Evolutionary conservation across 345 rosid genomes (phyloP).

Genomic region (Crucihimalaya himalaica): DNA sequence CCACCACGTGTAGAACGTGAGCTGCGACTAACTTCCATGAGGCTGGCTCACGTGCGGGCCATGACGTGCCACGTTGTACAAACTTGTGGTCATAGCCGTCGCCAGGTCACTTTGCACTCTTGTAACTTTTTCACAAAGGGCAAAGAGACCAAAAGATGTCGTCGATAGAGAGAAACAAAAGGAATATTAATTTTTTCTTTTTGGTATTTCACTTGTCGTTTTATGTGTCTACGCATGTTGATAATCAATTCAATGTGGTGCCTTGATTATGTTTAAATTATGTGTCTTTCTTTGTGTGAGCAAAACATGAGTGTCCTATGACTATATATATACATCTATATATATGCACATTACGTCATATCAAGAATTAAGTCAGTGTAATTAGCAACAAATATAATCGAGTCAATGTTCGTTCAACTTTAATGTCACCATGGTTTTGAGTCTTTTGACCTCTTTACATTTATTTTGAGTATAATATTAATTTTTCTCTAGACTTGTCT

Average conservation of each 20-base stretch:
- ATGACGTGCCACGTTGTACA: conserved; percentile 33
- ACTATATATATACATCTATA: background rate
- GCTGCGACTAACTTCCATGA: conserved; percentile 35
- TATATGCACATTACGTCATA: background rate
- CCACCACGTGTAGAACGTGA: conserved; percentile 37
- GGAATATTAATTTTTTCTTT: conserved; percentile 6
- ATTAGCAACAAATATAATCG: background rate
- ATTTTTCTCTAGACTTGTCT: background rate
- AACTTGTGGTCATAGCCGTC: conserved; percentile 31
- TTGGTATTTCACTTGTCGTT: conserved; percentile 8
- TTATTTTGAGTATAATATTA: background rate
- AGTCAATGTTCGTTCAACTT: conserved; percentile 8
- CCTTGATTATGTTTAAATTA: background rate
- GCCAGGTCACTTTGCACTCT: conserved; percentile 41
- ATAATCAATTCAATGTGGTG: conserved; percentile 9
- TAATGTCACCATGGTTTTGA: background rate
- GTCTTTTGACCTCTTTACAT: background rate
- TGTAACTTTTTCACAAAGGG: conserved; percentile 33
- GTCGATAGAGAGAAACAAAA: background rate
- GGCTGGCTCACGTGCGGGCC: conserved; percentile 38
- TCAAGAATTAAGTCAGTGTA: background rate
- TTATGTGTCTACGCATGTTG: conserved; percentile 19
- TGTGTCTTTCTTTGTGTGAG: background rate
- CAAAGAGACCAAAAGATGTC: conserved; percentile 23
- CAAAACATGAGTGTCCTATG: conserved; percentile 3